Evolutionary conservation across 805 yeast genomes (phyloP), one percentile per base, ranked within the genome.

Genomic region (Suhomyces faveliae): DNA sequence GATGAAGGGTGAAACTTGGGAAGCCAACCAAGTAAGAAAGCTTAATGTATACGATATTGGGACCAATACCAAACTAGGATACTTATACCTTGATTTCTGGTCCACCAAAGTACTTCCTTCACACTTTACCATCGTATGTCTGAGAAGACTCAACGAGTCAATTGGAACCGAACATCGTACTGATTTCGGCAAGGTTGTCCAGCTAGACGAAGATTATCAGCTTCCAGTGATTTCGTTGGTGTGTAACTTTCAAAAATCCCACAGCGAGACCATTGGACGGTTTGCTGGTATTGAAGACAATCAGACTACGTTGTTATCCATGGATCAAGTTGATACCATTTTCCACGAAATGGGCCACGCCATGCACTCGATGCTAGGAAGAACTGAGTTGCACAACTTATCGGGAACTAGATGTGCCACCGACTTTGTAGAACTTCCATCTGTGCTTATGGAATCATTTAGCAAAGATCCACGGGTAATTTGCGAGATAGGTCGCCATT

Each of bases 311-410:
- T 69, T 87, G 15, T 67, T 92, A 35, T 74, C 84, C 10, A 73
- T 88, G 48, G 79, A 77, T 48, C 98, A 94, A 59, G 90, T 92
- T 17, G 96, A 92, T 58, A 94, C 99, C 0, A 70, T 94, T 15
- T 94, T 94, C 71, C 99, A 94, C 67, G 99, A 94, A 67, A 90
- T 94, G 96, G 99, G 99, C 0, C 99, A 94, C 66, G 98, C 98
- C 1, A 87, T 94, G 81, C 99, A 94, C 64, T 89, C 97, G 2
- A 92, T 94, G 96, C 70, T 94, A 17, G 99, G 98, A 0, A 78
- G 92, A 52, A 94, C 99, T 0, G 76, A 84, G 38, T 69, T 92
- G 45, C 99, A 94, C 63, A 94, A 90, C 63, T 85, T 92, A 7
- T 84, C 95, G 27, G 99, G 99, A 3, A 94, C 99, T 0, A 77